phyloP scores from a whole-genome alignment of 169 alveolate genomes.

The Plasmodium vivax region DNA sequence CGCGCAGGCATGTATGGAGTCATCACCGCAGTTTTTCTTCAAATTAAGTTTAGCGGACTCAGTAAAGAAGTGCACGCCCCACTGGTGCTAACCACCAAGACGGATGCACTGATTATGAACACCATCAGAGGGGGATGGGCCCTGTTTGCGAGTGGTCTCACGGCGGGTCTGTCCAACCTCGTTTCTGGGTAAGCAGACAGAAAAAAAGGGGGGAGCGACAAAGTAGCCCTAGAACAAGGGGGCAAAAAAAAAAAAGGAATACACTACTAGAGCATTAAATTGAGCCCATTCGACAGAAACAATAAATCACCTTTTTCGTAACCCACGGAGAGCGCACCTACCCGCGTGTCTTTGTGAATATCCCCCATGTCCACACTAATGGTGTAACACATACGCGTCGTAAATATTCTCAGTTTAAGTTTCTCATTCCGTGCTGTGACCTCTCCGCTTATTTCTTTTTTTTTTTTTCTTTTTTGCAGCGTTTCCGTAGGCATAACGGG shows the following conservation, averaged over 20 bases:
- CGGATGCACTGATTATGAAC: slow-evolving; percentile 72
- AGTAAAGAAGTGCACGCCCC: slow-evolving; percentile 82
- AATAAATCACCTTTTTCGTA: neutral
- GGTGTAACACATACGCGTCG: neutral
- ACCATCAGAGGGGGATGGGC: slow-evolving; percentile 94
- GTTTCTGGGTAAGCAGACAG: slow-evolving; percentile 93
- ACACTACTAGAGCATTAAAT: neutral
- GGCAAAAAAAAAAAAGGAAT: neutral
- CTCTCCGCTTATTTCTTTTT: neutral
- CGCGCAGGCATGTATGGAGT: slow-evolving; percentile 82
- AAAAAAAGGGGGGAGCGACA: neutral
- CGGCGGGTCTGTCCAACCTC: slow-evolving; percentile 99
- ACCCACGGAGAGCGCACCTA: neutral
- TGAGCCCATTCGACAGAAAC: neutral
- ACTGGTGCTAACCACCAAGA: slow-evolving; percentile 70
- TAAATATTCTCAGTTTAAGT: neutral
- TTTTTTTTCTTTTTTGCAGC: slow-evolving; percentile 64
- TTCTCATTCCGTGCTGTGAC: neutral
- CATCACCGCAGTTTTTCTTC: slow-evolving; percentile 82
- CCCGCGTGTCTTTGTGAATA: neutral
- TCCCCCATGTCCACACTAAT: neutral
- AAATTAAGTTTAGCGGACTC: slow-evolving; percentile 74
- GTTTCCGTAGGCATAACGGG: slow-evolving; percentile 99
- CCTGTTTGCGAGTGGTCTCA: slow-evolving; percentile 96
- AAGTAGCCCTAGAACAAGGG: neutral